These are phyloP conservation scores for Geotrichum europaeum DNA, from an alignment of 1,139 yeast genomes.

Conservation along the genomic window DNA sequence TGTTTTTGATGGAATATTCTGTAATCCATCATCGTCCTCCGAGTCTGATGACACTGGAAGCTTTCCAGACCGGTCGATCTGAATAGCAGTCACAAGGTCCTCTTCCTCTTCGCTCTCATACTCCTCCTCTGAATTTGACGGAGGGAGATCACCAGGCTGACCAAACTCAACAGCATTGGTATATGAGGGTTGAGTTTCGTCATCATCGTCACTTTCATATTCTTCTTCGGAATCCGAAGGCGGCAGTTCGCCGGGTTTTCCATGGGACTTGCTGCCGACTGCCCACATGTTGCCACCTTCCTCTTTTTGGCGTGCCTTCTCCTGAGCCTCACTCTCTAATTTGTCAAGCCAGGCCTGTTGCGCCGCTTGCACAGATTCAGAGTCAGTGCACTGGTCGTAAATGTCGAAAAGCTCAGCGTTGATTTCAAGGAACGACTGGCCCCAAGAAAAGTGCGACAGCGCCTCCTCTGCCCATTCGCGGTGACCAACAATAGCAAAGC, in stretches of 20 bases:
- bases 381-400: slow-evolving; percentile 76
- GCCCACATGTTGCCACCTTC: slow-evolving; percentile 63
- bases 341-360: slow-evolving; percentile 70
- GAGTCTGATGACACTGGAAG: neutral
- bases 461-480: slow-evolving; percentile 80
- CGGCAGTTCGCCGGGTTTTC: slow-evolving; percentile 31
- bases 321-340: slow-evolving; percentile 62
- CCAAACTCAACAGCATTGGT: slow-evolving; percentile 17
- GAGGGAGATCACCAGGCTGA: slow-evolving; percentile 29
- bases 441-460: slow-evolving; percentile 85
- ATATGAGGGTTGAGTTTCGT: slow-evolving; percentile 18
- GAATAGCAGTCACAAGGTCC: neutral
- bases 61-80: neutral
- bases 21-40: neutral
- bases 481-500: slow-evolving; percentile 91
- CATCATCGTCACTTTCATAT: slow-evolving; percentile 29
- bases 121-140: slow-evolving; percentile 27
- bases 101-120: slow-evolving; percentile 25
- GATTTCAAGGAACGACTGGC: slow-evolving; percentile 73
- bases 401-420: slow-evolving; percentile 70
- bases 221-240: slow-evolving; percentile 30
- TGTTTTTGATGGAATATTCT: neutral
- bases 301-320: slow-evolving; percentile 47
- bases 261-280: slow-evolving; percentile 68
- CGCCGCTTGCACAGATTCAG: slow-evolving; percentile 64